These are phyloP conservation scores for Strobilomyces echinocephalus DNA, from an alignment of 768 basidiomycete genomes.

Conservation along the genomic window DNA sequence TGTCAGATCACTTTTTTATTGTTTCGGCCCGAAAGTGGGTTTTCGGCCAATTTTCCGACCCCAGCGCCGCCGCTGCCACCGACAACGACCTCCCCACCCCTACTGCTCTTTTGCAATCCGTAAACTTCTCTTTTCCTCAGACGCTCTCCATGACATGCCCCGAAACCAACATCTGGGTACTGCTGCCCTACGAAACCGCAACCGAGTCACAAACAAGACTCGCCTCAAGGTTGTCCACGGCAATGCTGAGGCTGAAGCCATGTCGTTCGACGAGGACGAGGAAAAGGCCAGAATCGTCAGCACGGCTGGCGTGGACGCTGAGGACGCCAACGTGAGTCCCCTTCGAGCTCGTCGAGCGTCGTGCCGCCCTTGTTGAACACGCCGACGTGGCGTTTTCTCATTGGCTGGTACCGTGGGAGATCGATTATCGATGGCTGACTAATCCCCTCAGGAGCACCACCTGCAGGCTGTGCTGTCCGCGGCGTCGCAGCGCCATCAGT, in stretches of 20 bases:
- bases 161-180: slow-evolving; percentile 73
- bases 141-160: slow-evolving; percentile 79
- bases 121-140: slow-evolving; percentile 36
- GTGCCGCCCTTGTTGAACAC: slow-evolving; percentile 40
- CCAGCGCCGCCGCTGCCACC: slow-evolving; percentile 54
- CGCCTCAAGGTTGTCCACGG: slow-evolving; percentile 81
- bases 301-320: slow-evolving; percentile 86
- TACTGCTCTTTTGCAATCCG: slow-evolving; percentile 27
- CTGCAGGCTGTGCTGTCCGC: slow-evolving; percentile 55
- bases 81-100: slow-evolving; percentile 39
- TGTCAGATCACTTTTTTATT: slow-evolving; percentile 31
- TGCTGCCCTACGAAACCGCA: slow-evolving; percentile 79
- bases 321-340: slow-evolving; percentile 85
- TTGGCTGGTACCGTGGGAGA: slow-evolving; percentile 45
- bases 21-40: slow-evolving; percentile 52
- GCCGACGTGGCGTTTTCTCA: slow-evolving; percentile 41
- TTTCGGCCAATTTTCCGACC: slow-evolving; percentile 62
- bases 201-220: slow-evolving; percentile 90
- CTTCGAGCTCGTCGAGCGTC: slow-evolving; percentile 32
- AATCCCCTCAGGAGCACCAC: slow-evolving; percentile 51
- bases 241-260: slow-evolving; percentile 72
- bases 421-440: slow-evolving; percentile 53
- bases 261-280: slow-evolving; percentile 81
- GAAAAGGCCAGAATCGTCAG: slow-evolving; percentile 77
- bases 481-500: slow-evolving; percentile 45